Conservation (phyloP, 495 filamentous ascomycete species). For the Neurospora hispaniola region DNA sequence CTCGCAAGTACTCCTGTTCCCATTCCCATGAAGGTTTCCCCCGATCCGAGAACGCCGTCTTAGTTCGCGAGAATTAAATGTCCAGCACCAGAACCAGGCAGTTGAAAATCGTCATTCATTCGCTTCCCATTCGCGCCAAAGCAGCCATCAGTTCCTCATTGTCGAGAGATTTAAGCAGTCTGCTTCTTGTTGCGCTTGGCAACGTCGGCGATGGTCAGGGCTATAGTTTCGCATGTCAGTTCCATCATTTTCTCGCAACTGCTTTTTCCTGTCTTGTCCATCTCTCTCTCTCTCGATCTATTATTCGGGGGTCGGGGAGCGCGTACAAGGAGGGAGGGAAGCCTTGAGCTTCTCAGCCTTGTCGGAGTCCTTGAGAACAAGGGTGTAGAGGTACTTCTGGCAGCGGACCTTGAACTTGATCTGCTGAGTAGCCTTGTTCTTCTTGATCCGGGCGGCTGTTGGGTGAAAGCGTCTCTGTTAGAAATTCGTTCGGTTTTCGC, state of each 20-base stretch:
- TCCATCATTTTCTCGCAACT: not conserved
- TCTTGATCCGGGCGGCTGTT: slow-evolving; percentile 93
- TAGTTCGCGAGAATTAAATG: slow-evolving; percentile 1
- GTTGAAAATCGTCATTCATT: not conserved
- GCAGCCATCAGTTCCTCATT: not conserved
- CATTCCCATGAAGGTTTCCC: not conserved
- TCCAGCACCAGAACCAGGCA: not conserved
- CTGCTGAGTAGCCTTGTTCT: slow-evolving; percentile 73
- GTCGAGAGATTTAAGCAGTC: not conserved
- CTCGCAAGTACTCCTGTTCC: not conserved
- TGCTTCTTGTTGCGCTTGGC: slow-evolving; percentile 32
- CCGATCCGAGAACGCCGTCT: not conserved
- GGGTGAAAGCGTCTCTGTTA: slow-evolving; percentile 24
- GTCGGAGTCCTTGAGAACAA: slow-evolving; percentile 92
- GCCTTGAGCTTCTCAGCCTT: slow-evolving; percentile 99
- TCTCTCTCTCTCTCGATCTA: not conserved
- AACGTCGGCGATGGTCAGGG: slow-evolving; percentile 38
- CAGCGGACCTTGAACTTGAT: slow-evolving; percentile 99
- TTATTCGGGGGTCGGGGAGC: slow-evolving; percentile 16
- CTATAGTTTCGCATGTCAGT: slow-evolving; percentile 14
- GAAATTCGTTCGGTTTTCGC: slow-evolving; percentile 10
- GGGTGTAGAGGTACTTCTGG: slow-evolving; percentile 86
- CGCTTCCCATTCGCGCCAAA: not conserved
- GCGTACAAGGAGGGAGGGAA: slow-evolving; percentile 82
- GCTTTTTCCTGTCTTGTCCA: not conserved